Percentiles rank a stretch among this genome's conserved stretches.
phyloP scores from a whole-genome alignment of 2,329 filamentous ascomycete species.

The Microdochium bolleyi region DNA sequence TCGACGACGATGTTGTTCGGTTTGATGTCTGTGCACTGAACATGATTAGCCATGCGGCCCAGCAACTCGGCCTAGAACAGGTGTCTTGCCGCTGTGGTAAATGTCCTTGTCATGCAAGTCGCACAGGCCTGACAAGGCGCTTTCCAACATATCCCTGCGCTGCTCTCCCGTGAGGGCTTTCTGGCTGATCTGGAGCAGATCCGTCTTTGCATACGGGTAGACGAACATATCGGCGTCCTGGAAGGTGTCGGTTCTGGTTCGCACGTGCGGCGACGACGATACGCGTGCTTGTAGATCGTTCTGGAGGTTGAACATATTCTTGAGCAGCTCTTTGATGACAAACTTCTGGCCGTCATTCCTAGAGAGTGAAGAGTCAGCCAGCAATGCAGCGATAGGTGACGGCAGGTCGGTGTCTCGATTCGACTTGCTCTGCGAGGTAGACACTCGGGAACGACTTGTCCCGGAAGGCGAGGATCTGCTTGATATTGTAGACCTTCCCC shows the following conservation, averaged over 20 bases:
- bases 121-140: not conserved
- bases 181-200: not conserved
- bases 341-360: not conserved
- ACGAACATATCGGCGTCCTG: not conserved
- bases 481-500: not conserved
- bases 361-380: not conserved
- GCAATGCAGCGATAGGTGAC: not conserved
- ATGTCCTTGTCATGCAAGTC: not conserved
- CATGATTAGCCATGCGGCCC: too few relatives aligned
- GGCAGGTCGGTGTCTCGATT: not conserved
- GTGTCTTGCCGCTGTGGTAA: not conserved
- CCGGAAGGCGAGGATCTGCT: constrained; percentile 1
- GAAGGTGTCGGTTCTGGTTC: not conserved
- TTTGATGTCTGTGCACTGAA: constrained; percentile 18
- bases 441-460: not conserved
- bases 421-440: not conserved
- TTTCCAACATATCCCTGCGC: not conserved
- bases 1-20: constrained; percentile 26
- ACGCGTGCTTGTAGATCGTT: not conserved
- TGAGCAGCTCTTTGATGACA: not conserved
- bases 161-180: not conserved
- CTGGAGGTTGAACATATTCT: not conserved
- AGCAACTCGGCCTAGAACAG: too few relatives aligned
- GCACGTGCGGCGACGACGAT: not conserved
- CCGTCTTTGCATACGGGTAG: not conserved